Evolutionary conservation across 805 yeast genomes (phyloP).

Genomic region (Sugiyamaella chiloensis): DNA sequence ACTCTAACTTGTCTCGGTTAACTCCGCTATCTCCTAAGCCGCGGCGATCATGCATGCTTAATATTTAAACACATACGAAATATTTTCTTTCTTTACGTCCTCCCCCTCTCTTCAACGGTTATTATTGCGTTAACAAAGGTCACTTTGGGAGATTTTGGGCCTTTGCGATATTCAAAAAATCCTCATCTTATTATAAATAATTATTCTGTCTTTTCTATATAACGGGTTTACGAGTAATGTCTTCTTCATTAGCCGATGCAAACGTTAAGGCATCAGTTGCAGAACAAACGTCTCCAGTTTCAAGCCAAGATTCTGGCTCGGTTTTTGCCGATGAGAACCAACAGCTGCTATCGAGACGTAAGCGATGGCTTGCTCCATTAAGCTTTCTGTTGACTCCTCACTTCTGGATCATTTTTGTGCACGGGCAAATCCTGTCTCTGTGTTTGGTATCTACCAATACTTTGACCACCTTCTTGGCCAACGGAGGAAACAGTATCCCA

Average conservation of each 20-base stretch:
- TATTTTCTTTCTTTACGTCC: neutral
- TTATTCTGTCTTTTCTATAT: no score
- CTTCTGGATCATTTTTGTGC: conserved; percentile 41
- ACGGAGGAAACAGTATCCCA: conserved; percentile 40
- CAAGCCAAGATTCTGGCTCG: neutral
- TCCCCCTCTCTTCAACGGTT: neutral
- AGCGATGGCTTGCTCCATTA: conserved; percentile 14
- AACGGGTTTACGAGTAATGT: no score
- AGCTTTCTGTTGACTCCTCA: conserved; percentile 32
- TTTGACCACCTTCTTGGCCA: conserved; percentile 39
- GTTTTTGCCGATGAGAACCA: neutral
- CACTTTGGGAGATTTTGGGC: conserved; percentile 1
- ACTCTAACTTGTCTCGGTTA: neutral
- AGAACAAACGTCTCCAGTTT: no score
- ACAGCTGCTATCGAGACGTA: neutral
- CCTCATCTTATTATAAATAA: no score
- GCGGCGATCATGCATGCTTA: neutral
- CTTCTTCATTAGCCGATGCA: no score
- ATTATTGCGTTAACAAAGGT: neutral
- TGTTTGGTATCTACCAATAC: conserved; percentile 43
- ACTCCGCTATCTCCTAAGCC: neutral
- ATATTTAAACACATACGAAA: neutral
- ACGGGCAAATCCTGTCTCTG: conserved; percentile 42
- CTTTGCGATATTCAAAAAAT: neutral
- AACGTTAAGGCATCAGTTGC: no score